Evolutionary conservation across 1,139 yeast genomes (phyloP).

Genomic region (Sugiyamaella grinbergsii): DNA sequence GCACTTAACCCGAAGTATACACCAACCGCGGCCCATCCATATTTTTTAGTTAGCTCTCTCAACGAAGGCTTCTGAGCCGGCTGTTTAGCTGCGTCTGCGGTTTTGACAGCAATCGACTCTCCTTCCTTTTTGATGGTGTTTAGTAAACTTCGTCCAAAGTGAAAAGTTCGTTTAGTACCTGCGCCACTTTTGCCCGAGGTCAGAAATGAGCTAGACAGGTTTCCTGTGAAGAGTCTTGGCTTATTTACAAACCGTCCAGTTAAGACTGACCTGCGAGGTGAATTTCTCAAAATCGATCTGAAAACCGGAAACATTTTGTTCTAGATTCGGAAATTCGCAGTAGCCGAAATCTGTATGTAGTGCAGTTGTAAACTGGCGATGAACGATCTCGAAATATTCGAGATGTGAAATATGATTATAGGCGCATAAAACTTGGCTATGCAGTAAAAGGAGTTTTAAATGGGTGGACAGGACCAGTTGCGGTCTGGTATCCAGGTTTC

Average conservation of each 20-base stretch:
- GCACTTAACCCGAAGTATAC: conserved; percentile 71
- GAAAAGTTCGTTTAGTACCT: conserved; percentile 1
- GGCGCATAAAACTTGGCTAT: too few species aligned
- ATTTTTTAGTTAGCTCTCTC: conserved; percentile 73
- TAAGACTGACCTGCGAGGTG: background rate
- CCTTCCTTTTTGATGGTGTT: conserved; percentile 5
- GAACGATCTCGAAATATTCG: too few species aligned
- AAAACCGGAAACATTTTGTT: conserved; percentile 11
- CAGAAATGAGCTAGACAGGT: background rate
- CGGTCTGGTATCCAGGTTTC: too few species aligned
- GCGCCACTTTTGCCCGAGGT: conserved; percentile 4
- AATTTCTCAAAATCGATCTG: background rate
- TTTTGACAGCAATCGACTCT: background rate
- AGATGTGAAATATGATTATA: too few species aligned
- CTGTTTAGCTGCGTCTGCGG: conserved; percentile 3
- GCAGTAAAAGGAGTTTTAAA: too few species aligned
- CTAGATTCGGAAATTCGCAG: background rate
- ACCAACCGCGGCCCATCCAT: conserved; percentile 90
- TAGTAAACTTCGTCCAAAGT: conserved; percentile 10
- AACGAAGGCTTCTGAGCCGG: conserved; percentile 37
- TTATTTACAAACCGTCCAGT: background rate
- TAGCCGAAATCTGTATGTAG: too few species aligned
- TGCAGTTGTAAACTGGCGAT: too few species aligned
- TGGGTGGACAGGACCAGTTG: too few species aligned
- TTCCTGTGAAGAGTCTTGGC: background rate